A percentile compares a stretch with the other conserved stretches of the same genome.
These are phyloP conservation scores for Diplocarpon mali DNA, from an alignment of 2,329 filamentous ascomycete genomes.

Conservation along the genomic window DNA sequence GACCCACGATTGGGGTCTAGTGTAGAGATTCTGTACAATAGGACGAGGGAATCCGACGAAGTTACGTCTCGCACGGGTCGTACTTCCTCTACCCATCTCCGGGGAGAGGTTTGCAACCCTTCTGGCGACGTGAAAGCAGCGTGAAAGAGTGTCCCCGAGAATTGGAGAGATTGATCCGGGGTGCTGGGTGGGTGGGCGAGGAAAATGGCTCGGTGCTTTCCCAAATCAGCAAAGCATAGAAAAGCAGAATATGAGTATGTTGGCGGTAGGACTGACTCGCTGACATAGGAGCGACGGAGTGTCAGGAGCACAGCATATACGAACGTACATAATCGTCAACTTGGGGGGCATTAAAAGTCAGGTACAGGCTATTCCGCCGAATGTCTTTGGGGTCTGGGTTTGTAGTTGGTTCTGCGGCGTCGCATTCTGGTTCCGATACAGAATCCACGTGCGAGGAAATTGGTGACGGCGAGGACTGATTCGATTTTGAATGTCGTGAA, in stretches of 20 bases:
- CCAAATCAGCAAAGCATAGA: not conserved
- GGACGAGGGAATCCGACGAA: conserved; percentile 13
- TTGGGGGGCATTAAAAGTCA: conserved; percentile 20
- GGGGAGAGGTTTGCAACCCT: not conserved
- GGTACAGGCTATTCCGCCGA: conserved; percentile 16
- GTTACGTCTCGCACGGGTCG: conserved; percentile 15
- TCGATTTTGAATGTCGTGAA: conserved; percentile 1
- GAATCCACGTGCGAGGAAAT: conserved; percentile 1
- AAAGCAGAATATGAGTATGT: not conserved
- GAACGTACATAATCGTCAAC: conserved; percentile 20
- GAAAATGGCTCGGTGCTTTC: conserved; percentile 20
- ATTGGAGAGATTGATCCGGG: conserved; percentile 4
- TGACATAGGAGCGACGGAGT: conserved; percentile 1
- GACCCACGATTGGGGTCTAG: conserved; percentile 6
- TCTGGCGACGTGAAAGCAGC: conserved; percentile 11
- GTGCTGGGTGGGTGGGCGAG: conserved; percentile 13
- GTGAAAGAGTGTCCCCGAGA: conserved; percentile 19
- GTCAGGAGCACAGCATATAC: not conserved
- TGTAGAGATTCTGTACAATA: conserved; percentile 15
- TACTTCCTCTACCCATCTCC: conserved; percentile 12
- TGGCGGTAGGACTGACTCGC: too few relatives aligned
- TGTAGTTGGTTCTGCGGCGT: not conserved
- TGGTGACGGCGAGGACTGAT: conserved; percentile 3
- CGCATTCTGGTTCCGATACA: conserved; percentile 1
- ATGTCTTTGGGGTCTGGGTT: conserved; percentile 13